Conservation (phyloP, 345 rosid species). For the Odontarrhena argentea region DNA sequence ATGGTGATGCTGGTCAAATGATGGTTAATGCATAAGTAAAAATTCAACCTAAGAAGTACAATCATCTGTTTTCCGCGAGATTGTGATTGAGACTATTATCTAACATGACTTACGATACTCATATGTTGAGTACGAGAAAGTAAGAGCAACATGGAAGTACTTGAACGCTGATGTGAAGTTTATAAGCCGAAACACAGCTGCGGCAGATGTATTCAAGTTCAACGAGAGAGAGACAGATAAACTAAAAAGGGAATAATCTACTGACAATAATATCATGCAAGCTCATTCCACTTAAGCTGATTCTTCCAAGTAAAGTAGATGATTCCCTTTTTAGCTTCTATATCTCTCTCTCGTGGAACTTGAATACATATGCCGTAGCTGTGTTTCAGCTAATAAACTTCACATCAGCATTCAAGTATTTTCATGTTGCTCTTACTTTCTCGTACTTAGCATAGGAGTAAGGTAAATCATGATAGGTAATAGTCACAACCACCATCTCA, state of each 20-base stretch:
- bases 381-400: background rate
- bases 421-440: background rate
- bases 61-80: background rate
- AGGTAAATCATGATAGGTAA: background rate
- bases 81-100: background rate
- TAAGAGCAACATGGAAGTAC: background rate
- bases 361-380: background rate
- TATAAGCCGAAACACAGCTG: background rate
- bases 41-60: background rate
- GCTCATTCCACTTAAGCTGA: background rate
- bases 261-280: too few species aligned
- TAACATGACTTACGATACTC: background rate
- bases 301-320: background rate
- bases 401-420: background rate
- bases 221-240: background rate
- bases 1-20: too few species aligned
- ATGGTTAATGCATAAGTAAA: too few species aligned
- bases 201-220: background rate
- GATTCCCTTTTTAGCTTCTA: background rate
- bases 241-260: background rate
- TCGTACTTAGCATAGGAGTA: background rate
- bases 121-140: background rate
- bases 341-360: background rate
- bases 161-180: background rate
- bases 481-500: background rate